Percentiles rank a stretch among this genome's conserved stretches.
Conservation (phyloP, 441 rosid species). For the Breynia disticha region DNA sequence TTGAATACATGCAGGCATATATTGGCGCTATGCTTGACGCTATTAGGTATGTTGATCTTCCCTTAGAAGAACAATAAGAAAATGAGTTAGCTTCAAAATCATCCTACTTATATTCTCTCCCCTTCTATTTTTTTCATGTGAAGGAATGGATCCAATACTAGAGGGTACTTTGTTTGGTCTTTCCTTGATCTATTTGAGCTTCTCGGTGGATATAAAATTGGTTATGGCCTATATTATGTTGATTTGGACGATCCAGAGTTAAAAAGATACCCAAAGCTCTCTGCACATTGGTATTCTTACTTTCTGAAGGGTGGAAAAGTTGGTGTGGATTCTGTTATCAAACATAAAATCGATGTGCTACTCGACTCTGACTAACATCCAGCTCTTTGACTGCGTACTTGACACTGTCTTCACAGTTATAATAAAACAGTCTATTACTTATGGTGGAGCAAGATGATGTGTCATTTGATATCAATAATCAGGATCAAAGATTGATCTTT, state of each 20-base stretch:
- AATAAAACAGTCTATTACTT: too few species aligned
- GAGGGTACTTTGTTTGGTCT: constrained; percentile 66
- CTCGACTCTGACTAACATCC: too few species aligned
- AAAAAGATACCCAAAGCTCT: constrained; percentile 45
- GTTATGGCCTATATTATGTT: constrained; percentile 46
- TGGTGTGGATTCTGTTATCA: constrained; percentile 5
- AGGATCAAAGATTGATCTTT: too few species aligned
- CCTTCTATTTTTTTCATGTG: neutral
- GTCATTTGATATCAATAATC: too few species aligned
- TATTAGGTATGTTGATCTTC: constrained; percentile 30
- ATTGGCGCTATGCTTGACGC: constrained; percentile 45
- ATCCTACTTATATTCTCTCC: neutral
- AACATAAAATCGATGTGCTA: too few species aligned
- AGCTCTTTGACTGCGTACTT: too few species aligned
- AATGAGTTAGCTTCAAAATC: too few species aligned
- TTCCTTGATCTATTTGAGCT: constrained; percentile 51
- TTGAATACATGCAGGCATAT: constrained; percentile 32
- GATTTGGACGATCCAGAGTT: constrained; percentile 41
- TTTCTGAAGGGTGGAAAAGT: constrained; percentile 41
- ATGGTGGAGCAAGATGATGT: too few species aligned
- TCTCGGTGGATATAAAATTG: constrained; percentile 27
- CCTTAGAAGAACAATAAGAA: neutral
- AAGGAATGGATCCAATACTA: constrained; percentile 59
- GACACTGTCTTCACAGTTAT: too few species aligned
- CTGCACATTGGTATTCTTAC: constrained; percentile 51